These are phyloP conservation scores for Parathielavia hyrcaniae DNA, from an alignment of 495 filamentous ascomycete species.

Conservation along the genomic window DNA sequence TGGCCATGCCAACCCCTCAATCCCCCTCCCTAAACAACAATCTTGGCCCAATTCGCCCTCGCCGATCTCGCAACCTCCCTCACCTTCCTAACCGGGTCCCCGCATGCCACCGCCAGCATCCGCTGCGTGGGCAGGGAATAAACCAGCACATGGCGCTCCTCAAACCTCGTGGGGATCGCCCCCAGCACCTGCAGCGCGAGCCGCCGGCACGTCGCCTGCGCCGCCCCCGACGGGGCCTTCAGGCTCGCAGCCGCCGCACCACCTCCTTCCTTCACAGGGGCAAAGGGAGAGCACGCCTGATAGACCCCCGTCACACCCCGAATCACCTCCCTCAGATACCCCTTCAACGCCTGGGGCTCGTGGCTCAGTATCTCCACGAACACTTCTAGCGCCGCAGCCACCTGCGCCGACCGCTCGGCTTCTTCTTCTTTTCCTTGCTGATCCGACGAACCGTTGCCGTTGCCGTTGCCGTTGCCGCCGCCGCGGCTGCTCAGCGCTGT, in stretches of 20 bases:
- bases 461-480: background rate
- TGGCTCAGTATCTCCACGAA: conserved; percentile 37
- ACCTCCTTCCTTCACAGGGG: conserved; percentile 3
- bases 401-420: conserved; percentile 15
- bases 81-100: conserved; percentile 41
- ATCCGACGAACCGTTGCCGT: conserved; percentile 2
- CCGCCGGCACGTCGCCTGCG: conserved; percentile 28
- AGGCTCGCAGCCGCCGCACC: background rate
- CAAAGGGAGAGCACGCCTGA: conserved; percentile 18
- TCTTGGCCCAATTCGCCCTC: conserved; percentile 37
- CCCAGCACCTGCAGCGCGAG: conserved; percentile 37
- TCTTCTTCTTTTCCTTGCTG: background rate
- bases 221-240: background rate
- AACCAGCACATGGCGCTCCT: conserved; percentile 35
- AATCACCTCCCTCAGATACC: conserved; percentile 36
- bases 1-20: background rate
- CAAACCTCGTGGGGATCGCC: conserved; percentile 36
- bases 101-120: conserved; percentile 39
- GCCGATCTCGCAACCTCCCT: conserved; percentile 37
- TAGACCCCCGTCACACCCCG: conserved; percentile 29
- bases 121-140: conserved; percentile 33
- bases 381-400: conserved; percentile 34
- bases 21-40: conserved; percentile 6
- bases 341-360: conserved; percentile 32
- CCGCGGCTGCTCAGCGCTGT: conserved; percentile 26